Evolutionary conservation across 306 rosid genomes (phyloP).

Genomic region (Acacia crassicarpa): DNA sequence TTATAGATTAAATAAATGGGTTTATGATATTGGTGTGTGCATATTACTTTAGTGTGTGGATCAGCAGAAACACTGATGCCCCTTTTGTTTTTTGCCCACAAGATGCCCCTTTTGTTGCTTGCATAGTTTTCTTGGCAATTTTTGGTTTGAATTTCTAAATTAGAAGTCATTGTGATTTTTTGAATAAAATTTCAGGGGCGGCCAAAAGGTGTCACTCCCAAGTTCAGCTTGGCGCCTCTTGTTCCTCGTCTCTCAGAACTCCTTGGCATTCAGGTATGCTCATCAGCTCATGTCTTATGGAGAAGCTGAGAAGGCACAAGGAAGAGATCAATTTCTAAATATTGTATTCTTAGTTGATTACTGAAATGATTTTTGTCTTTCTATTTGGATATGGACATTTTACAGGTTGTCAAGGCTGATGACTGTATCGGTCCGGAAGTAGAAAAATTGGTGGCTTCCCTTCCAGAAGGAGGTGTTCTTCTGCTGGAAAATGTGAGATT

Average conservation of each 20-base stretch:
- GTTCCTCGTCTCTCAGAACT: conserved; percentile 92
- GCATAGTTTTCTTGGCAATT: not conserved
- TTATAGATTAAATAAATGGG: not conserved
- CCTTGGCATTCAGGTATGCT: conserved; percentile 79
- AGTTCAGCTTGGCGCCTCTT: conserved; percentile 94
- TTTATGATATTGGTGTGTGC: not conserved
- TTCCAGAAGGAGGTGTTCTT: conserved; percentile 89
- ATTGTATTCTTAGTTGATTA: conserved; percentile 17
- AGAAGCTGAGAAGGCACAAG: not conserved
- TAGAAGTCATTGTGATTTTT: conserved; percentile 18
- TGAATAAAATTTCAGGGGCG: conserved; percentile 73
- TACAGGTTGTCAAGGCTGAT: conserved; percentile 89
- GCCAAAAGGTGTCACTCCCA: conserved; percentile 97
- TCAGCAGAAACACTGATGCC: not conserved
- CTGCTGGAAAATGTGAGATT: conserved; percentile 97
- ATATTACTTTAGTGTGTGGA: not conserved
- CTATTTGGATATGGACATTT: conserved; percentile 27
- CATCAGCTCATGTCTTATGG: not conserved
- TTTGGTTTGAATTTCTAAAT: conserved; percentile 29
- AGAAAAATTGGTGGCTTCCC: conserved; percentile 78
- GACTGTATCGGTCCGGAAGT: conserved; percentile 95
- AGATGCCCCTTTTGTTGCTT: not conserved
- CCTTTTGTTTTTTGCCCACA: not conserved
- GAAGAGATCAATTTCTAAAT: not conserved
- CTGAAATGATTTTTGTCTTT: conserved; percentile 7